Percentiles rank a stretch among this genome's conserved stretches.
These are phyloP conservation scores for Dryas drummondii DNA, from an alignment of 306 rosid species.

Conservation along the genomic window DNA sequence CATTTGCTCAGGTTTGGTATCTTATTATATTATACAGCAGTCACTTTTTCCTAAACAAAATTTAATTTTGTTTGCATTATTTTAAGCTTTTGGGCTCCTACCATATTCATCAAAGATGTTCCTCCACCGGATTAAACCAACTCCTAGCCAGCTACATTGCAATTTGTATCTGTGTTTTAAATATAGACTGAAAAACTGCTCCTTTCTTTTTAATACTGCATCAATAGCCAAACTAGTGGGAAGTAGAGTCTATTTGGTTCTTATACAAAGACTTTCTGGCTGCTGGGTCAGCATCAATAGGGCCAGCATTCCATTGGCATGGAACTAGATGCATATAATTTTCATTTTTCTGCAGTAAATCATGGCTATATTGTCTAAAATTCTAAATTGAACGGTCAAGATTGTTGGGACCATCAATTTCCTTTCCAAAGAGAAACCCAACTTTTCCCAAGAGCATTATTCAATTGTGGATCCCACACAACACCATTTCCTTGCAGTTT, in stretches of 20 bases:
- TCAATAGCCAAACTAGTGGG: slow-evolving; percentile 2
- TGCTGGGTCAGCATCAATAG: background rate
- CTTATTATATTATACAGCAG: no score
- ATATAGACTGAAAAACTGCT: no score
- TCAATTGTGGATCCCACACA: slow-evolving; percentile 31
- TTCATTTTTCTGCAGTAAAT: background rate
- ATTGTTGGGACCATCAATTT: background rate
- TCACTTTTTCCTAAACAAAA: no score
- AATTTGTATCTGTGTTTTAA: background rate
- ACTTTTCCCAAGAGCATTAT: slow-evolving; percentile 10
- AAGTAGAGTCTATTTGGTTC: background rate
- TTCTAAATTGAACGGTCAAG: background rate
- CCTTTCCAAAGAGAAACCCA: background rate
- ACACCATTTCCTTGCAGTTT: slow-evolving; percentile 29
- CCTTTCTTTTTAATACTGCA: background rate
- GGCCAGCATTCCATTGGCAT: background rate
- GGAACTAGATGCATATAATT: background rate
- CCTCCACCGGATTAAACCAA: background rate
- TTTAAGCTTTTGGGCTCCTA: no score
- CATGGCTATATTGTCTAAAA: background rate
- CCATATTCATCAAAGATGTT: background rate
- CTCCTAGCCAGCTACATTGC: background rate
- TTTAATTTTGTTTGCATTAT: no score
- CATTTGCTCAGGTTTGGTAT: no score
- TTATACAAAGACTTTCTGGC: background rate